Base-by-base conservation (phyloP, 495 filamentous ascomycete species). In the Hypoxylon lenormandii region DNA sequence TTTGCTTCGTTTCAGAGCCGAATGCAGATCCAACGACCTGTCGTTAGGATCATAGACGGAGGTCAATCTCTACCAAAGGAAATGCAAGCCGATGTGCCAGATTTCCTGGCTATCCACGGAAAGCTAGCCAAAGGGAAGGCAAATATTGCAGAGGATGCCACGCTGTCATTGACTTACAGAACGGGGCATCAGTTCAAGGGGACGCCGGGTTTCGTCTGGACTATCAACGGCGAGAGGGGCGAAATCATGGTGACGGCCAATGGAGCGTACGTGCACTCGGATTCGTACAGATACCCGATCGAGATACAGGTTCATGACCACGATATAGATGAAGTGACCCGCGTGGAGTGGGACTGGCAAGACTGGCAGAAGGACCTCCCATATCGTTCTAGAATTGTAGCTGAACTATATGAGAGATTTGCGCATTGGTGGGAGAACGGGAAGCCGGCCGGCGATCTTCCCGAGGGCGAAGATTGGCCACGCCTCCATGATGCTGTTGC, bases 211-310 rank as follows among this genome's bases (percentile, higher is more conserved):
- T 76, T 87, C 12, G 64, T 79, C 15, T 89, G 87, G 88, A 76
- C 71, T 0, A 85, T 90, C 45, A 78, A 80, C 30, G 85, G 86
- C 48, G 78, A 82, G 22, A 83, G 81, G 65, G 87, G 86, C 4
- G 84, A 88, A 73, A 81, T 89, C 15, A 75, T 79, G 18, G 71
- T 89, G 16, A 77, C 79, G 0, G 77, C 77, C 0, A 58, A 42
- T 10, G 67, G 69, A 0, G 61, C 75, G 1, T 77, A 78, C 7
- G 16, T 85, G n/a, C 75, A 82, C 30, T 77, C 80, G 8, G 72
- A 77, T 4, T 61, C 63, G 6, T 74, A 70, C 19, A 60, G 70
- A 0, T 72, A 76, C 1, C 72, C 77, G 16, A 64, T 76, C 10
- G 76, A 76, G 12, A 75, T 88, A 7, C 74, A 82, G 56, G 40